Percentiles rank a stretch among this genome's conserved stretches.
Conservation (phyloP, 495 filamentous ascomycete genomes). For the Hypoxylon rickii region DNA sequence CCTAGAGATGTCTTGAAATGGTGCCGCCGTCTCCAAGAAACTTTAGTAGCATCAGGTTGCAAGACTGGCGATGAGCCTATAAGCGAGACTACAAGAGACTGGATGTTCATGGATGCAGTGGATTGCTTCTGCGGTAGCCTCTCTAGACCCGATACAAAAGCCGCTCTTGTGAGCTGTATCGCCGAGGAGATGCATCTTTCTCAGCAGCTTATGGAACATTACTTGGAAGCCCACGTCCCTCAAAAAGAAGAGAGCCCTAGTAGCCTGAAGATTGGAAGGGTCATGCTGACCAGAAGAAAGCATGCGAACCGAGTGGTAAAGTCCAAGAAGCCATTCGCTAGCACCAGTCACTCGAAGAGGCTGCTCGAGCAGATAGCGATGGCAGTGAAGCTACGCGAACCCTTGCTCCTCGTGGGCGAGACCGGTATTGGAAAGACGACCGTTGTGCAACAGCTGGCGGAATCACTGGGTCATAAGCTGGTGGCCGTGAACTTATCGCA, state of each 20-base stretch:
- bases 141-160: constrained; percentile 65
- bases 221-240: constrained; percentile 69
- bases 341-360: constrained; percentile 70
- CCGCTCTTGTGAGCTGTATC: constrained; percentile 66
- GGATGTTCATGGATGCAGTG: constrained; percentile 86
- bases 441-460: constrained; percentile 88
- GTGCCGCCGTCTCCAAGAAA: constrained; percentile 71
- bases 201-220: constrained; percentile 73
- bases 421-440: constrained; percentile 98
- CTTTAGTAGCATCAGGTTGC: constrained; percentile 61
- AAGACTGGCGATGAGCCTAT: constrained; percentile 76
- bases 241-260: constrained; percentile 61
- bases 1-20: constrained; percentile 89
- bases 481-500: constrained; percentile 94
- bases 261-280: constrained; percentile 69
- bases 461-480: constrained; percentile 77
- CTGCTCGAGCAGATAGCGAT: constrained; percentile 84
- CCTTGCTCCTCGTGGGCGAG: constrained; percentile 91
- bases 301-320: constrained; percentile 48
- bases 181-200: constrained; percentile 86
- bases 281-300: constrained; percentile 55
- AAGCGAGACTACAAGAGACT: constrained; percentile 71
- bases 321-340: constrained; percentile 66
- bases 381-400: constrained; percentile 81
- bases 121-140: constrained; percentile 86